A percentile compares a stretch with the other conserved stretches of the same genome.
Conservation (phyloP, 2,329 filamentous ascomycete genomes). For the Talaromyces sp. region DNA sequence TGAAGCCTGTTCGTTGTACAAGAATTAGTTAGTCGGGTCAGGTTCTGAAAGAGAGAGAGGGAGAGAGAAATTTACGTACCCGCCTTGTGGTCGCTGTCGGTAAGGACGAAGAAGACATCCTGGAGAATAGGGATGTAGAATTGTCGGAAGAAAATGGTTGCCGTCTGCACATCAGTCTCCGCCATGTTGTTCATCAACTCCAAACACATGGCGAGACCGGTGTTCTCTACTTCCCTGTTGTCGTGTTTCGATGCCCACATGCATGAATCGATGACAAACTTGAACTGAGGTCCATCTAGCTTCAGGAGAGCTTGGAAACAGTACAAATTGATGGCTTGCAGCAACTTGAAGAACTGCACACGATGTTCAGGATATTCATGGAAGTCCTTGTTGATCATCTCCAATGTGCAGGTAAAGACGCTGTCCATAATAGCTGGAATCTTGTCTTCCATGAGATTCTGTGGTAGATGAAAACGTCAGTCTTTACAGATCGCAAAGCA, state of each 20-base stretch:
- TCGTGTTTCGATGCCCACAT: conserved; percentile 99
- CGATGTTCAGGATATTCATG: conserved; percentile 98
- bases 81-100: conserved; percentile 97
- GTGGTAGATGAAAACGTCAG: conserved; percentile 2
- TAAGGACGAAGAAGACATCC: conserved; percentile 97
- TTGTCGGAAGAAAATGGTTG: conserved; percentile 95
- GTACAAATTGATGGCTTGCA: conserved; percentile 93
- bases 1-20: conserved; percentile 71
- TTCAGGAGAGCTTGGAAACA: conserved; percentile 95
- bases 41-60: too few relatives aligned
- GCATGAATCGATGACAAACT: conserved; percentile 98
- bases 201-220: conserved; percentile 95
- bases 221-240: conserved; percentile 95
- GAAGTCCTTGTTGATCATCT: conserved; percentile 99
- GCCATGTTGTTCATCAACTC: conserved; percentile 98
- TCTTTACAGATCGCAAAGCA: too few relatives aligned
- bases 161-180: conserved; percentile 81
- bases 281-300: conserved; percentile 95
- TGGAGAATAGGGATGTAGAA: conserved; percentile 96
- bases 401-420: conserved; percentile 95
- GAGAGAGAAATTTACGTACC: conserved; percentile 55
- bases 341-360: conserved; percentile 98
- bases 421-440: conserved; percentile 97
- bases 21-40: neutral
- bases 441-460: conserved; percentile 97